Conservation (phyloP, 2,329 filamentous ascomycete species). For the Zymoseptoria tritici region DNA sequence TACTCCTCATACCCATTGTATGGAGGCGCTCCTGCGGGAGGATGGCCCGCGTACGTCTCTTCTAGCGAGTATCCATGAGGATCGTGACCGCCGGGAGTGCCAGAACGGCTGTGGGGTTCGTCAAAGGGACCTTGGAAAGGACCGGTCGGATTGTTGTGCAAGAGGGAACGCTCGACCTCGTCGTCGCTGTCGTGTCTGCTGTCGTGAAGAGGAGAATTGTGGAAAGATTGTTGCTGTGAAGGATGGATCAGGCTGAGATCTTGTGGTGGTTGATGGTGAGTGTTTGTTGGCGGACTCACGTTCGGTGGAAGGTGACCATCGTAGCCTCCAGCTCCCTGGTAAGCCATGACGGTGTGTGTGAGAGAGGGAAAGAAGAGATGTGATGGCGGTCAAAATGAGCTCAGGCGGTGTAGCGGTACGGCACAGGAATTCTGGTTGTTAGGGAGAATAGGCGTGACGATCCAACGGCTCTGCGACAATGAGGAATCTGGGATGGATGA, state of each 20-base stretch:
- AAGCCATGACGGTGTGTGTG: slow-evolving; percentile 23
- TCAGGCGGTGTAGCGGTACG: slow-evolving; percentile 4
- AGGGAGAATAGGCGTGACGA: neutral
- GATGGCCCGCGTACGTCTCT: slow-evolving; percentile 40
- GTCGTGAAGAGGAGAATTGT: slow-evolving; percentile 24
- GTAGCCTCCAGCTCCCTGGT: slow-evolving; percentile 26
- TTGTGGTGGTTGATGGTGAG: slow-evolving; percentile 10
- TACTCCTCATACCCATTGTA: slow-evolving; percentile 36
- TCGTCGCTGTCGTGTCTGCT: slow-evolving; percentile 33
- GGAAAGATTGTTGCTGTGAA: slow-evolving; percentile 19
- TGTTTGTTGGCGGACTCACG: slow-evolving; percentile 3
- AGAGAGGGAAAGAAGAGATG: neutral
- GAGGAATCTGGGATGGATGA: neutral
- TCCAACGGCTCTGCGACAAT: neutral
- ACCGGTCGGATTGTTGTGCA: slow-evolving; percentile 42
- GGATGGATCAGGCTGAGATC: neutral
- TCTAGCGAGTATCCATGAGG: slow-evolving; percentile 42
- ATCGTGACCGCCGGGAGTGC: slow-evolving; percentile 32
- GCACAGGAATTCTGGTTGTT: neutral
- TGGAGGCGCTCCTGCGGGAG: slow-evolving; percentile 20
- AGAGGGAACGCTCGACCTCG: slow-evolving; percentile 42
- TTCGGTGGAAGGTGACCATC: slow-evolving; percentile 18
- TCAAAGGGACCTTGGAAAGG: slow-evolving; percentile 42
- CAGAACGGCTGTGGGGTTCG: slow-evolving; percentile 32
- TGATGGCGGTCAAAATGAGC: slow-evolving; percentile 8